Conservation (phyloP, 345 rosid genomes). For the Punica granatum region DNA sequence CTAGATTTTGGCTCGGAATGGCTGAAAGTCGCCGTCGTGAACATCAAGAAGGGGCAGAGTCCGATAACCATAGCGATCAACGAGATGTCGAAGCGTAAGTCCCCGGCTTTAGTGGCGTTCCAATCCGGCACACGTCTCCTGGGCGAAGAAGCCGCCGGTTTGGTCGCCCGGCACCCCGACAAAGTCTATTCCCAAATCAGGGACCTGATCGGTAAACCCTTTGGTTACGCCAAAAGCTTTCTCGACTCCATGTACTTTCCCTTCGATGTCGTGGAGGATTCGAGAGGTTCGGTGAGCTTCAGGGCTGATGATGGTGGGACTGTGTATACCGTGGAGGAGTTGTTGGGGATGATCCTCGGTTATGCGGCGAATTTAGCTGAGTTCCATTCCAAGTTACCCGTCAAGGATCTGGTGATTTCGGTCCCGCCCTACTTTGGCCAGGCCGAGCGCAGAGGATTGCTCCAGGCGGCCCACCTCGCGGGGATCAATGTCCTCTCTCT, state of each 20-base stretch:
- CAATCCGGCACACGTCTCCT: conserved; percentile 65
- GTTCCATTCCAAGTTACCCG: conserved; percentile 58
- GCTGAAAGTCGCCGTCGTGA: conserved; percentile 87
- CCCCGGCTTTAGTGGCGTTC: conserved; percentile 83
- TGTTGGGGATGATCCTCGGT: conserved; percentile 80
- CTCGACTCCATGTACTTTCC: conserved; percentile 70
- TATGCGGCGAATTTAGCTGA: conserved; percentile 67
- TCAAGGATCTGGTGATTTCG: conserved; percentile 68
- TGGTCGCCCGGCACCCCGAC: conserved; percentile 78
- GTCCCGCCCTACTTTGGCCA: conserved; percentile 97
- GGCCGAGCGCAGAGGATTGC: conserved; percentile 81
- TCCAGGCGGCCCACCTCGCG: conserved; percentile 85
- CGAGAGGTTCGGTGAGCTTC: conserved; percentile 62
- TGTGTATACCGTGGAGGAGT: conserved; percentile 66
- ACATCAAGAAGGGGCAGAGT: conserved; percentile 75
- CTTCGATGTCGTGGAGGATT: conserved; percentile 58
- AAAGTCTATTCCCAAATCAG: conserved; percentile 77
- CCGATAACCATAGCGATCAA: conserved; percentile 92
- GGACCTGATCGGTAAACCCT: conserved; percentile 82
- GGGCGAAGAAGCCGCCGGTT: conserved; percentile 93
- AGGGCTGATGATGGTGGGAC: conserved; percentile 41
- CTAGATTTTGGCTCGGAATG: conserved; percentile 98
- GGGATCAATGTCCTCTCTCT: conserved; percentile 83
- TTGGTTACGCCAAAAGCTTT: conserved; percentile 42
- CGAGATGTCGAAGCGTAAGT: conserved; percentile 97